phyloP scores from a whole-genome alignment of 129 eudicot genomes.

The Tanacetum coccineum region DNA sequence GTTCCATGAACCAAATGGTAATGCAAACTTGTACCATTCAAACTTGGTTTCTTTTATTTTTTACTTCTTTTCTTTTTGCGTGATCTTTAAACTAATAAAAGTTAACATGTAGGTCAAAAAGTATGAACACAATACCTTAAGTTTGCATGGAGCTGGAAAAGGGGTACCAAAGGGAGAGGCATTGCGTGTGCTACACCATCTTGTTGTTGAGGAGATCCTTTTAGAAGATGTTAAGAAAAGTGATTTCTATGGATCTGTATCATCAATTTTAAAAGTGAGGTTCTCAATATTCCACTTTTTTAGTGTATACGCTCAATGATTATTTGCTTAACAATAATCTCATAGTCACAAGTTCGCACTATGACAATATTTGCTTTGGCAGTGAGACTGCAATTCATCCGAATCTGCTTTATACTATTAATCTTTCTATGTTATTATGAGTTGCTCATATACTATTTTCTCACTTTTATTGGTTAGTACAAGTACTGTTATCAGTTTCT shows the following conservation, averaged over 20 bases:
- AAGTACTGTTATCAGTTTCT: background rate
- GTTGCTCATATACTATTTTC: background rate
- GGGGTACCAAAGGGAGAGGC: constrained; percentile 79
- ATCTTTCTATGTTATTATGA: background rate
- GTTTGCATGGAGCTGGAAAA: constrained; percentile 90
- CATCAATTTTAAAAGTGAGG: constrained; percentile 68
- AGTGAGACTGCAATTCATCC: background rate
- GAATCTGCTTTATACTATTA: background rate
- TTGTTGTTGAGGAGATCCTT: constrained; percentile 78
- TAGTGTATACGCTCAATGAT: too few relatives aligned
- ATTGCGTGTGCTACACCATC: constrained; percentile 71
- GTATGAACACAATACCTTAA: constrained; percentile 58
- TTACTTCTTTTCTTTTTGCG: background rate
- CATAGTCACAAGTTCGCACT: background rate
- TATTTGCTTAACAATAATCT: background rate
- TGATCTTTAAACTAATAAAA: constrained; percentile 7
- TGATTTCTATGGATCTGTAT: constrained; percentile 71
- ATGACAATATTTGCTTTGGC: background rate
- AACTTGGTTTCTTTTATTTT: background rate
- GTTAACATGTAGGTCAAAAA: constrained; percentile 64
- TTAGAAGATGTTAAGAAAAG: constrained; percentile 76
- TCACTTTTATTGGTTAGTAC: background rate
- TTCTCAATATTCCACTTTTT: too few relatives aligned
- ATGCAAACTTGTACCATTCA: constrained; percentile 2
- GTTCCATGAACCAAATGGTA: constrained; percentile 87